These are phyloP conservation scores for Microbotryum scabiosae DNA, from an alignment of 1,284 basidiomycete genomes.

Conservation along the genomic window DNA sequence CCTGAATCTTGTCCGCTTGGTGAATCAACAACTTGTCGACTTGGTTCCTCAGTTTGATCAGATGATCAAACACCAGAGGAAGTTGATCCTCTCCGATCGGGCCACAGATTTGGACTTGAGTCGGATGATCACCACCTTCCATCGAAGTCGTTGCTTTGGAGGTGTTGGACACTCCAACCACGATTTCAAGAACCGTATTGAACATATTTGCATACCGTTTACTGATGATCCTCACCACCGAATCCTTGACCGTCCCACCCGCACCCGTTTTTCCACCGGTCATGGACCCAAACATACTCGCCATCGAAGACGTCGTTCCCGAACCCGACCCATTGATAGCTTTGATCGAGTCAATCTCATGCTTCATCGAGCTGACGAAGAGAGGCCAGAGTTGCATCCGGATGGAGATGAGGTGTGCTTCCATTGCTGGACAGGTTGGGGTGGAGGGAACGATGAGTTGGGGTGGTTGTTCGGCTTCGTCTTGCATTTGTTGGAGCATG, in stretches of 20 bases:
- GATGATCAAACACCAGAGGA: constrained; percentile 45
- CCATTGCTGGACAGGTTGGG: constrained; percentile 69
- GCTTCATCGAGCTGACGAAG: constrained; percentile 79
- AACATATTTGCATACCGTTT: constrained; percentile 67
- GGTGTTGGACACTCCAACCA: constrained; percentile 45
- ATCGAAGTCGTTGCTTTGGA: too few species aligned
- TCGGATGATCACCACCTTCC: too few species aligned
- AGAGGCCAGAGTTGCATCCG: constrained; percentile 81
- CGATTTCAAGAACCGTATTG: constrained; percentile 58
- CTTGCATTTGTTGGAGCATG: not conserved
- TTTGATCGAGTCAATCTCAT: constrained; percentile 68
- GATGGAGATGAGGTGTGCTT: constrained; percentile 66
- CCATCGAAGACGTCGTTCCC: constrained; percentile 29
- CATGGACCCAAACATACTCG: constrained; percentile 47
- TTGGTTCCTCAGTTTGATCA: constrained; percentile 76
- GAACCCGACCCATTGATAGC: constrained; percentile 55
- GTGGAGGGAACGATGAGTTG: constrained; percentile 24
- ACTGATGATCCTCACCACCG: constrained; percentile 52
- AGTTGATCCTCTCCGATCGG: too few species aligned
- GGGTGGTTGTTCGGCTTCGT: not conserved
- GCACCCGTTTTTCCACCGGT: constrained; percentile 44
- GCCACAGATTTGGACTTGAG: too few species aligned
- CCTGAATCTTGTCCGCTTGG: constrained; percentile 61
- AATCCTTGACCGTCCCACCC: constrained; percentile 53
- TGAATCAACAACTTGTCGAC: constrained; percentile 65